Base-by-base conservation (phyloP, 805 yeast species). In the Tetrapisispora iriomotensis region DNA sequence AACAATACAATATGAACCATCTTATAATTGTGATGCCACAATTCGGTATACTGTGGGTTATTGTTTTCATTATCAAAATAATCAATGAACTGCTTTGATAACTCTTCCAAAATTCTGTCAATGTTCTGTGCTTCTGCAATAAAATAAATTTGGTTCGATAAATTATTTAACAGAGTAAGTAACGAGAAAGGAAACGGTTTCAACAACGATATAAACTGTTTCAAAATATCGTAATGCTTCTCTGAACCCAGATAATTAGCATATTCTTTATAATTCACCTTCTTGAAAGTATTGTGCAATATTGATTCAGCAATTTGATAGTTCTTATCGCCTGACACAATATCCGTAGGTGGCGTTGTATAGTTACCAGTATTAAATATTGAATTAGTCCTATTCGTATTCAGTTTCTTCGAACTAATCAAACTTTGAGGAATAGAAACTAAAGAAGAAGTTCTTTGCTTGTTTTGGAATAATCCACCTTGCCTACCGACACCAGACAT, bases 91-190 rank as follows among this genome's bases (percentile, higher is more conserved):
- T 78, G 71, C 38, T 66, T 65, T 15, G 92, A 73, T 52, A 83
- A 79, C 3, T 78, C 69, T 32, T 81, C 79, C 40, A 86, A 62
- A 23, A 85, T 71, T 36, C 83, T 70, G 58, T 84, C 92, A 38
- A 85, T 76, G 50, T 80, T 82, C 50, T 82, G 88, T 3, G 92
- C 77, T 60, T 86, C 95, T 6, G 90, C 95, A 51, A 76, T 75
- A 50, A 86, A 68, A 59, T 79, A 81, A n/a, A 85, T 54, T 46
- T 69, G 73, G 28, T 71, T 68, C 47, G 94, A 84, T 24, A 85
- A 62, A 33, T 59, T 58, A 24, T 86, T 64, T 14, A 86, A 67
- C 1, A 86, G 66, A 2, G 60, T 57, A 30, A 83, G 61, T 34
- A 85, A 60, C 41, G 74, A 72, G n/a, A 65, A 50, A 35, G 70